Evolutionary conservation across 139 green algal species (phyloP).

Genomic region (Klebsormidium nitens): DNA sequence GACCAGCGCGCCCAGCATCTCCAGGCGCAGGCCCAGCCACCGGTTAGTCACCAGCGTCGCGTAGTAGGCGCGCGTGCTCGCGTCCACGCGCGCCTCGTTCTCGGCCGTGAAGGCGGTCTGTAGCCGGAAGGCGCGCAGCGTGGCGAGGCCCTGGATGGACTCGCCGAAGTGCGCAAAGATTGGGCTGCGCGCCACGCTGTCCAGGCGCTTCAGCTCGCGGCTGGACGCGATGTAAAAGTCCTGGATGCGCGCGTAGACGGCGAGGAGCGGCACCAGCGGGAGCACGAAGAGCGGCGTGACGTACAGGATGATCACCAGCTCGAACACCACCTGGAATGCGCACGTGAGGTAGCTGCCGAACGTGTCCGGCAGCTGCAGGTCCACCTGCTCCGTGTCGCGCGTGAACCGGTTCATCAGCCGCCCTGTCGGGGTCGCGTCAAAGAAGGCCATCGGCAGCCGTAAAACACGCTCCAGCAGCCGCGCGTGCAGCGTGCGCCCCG

Average conservation of each 20-base stretch:
- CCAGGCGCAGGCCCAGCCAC: constrained; percentile 86
- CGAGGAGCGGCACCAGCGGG: constrained; percentile 31
- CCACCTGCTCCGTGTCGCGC: constrained; percentile 48
- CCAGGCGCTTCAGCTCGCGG: constrained; percentile 87
- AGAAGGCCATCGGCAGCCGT: constrained; percentile 83
- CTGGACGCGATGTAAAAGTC: constrained; percentile 21
- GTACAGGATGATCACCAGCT: constrained; percentile 19
- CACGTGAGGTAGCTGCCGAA: constrained; percentile 28
- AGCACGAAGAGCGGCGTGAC: constrained; percentile 37
- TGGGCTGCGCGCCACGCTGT: constrained; percentile 68
- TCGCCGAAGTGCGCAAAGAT: constrained; percentile 70
- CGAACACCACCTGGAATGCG: constrained; percentile 38
- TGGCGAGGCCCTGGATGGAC: constrained; percentile 67
- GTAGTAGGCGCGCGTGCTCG: constrained; percentile 38
- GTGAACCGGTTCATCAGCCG: constrained; percentile 83
- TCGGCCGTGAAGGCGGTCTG: constrained; percentile 3
- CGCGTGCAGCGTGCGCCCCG: constrained; percentile 33
- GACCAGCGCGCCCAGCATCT: constrained; percentile 73
- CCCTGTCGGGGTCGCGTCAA: constrained; percentile 86
- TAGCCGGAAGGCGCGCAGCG: constrained; percentile 80
- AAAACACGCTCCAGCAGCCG: constrained; percentile 49
- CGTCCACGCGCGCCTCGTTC: constrained; percentile 21
- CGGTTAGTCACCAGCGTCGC: constrained; percentile 59
- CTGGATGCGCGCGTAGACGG: constrained; percentile 43
- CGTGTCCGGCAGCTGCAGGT: constrained; percentile 37